Evolutionary conservation across 441 rosid species (phyloP).

Genomic region (Populus tomentosa): DNA sequence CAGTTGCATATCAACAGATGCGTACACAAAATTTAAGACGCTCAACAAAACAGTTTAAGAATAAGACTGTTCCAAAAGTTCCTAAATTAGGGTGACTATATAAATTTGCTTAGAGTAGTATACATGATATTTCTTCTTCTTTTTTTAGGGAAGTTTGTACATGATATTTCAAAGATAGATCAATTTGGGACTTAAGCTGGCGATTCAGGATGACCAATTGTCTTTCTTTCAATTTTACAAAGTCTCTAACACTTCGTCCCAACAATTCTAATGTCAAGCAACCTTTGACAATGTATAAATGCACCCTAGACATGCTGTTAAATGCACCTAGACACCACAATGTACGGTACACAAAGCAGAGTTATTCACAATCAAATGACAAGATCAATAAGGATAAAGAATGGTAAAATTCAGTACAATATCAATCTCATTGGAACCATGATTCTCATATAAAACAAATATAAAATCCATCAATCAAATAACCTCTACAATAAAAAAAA

Average conservation of each 20-base stretch:
- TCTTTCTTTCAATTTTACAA: no score
- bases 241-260: not conserved
- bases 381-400: not conserved
- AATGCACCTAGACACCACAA: not conserved
- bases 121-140: no score
- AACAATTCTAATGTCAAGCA: not conserved
- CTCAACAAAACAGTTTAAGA: not conserved
- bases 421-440: not conserved
- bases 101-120: no score
- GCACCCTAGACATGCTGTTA: no score
- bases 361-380: not conserved
- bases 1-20: not conserved
- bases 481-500: not conserved
- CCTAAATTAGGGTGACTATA: no score
- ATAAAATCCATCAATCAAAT: not conserved
- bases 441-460: not conserved
- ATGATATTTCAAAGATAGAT: not conserved
- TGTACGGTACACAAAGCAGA: not conserved
- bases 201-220: not conserved
- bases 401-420: not conserved
- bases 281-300: not conserved
- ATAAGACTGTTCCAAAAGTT: no score
- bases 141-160: no score
- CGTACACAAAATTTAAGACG: not conserved
- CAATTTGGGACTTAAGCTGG: not conserved